These are phyloP conservation scores for Suillus spraguei DNA, from an alignment of 768 basidiomycete genomes.

Conservation along the genomic window DNA sequence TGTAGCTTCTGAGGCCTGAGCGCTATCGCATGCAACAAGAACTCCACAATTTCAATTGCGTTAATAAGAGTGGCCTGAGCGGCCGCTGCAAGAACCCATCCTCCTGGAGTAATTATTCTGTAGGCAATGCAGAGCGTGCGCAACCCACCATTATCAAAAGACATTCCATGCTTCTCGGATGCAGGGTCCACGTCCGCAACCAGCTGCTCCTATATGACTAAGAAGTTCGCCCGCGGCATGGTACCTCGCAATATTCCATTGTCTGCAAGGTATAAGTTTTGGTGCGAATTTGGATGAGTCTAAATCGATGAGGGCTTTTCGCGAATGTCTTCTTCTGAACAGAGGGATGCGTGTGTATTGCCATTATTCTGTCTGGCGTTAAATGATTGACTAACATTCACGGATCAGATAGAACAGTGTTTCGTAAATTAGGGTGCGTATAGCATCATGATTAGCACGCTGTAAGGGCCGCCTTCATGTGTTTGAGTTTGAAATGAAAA, in stretches of 20 bases:
- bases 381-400: neutral
- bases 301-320: slow-evolving; percentile 85
- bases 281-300: slow-evolving; percentile 75
- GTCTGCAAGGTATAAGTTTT: slow-evolving; percentile 84
- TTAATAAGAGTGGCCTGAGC: slow-evolving; percentile 67
- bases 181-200: slow-evolving; percentile 66
- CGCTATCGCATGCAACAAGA: slow-evolving; percentile 69
- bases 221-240: slow-evolving; percentile 50
- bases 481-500: neutral
- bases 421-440: neutral
- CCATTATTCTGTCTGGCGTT: neutral
- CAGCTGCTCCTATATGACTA: slow-evolving; percentile 80
- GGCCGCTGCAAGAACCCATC: slow-evolving; percentile 86
- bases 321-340: slow-evolving; percentile 64
- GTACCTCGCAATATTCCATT: slow-evolving; percentile 81
- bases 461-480: slow-evolving; percentile 2
- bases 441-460: neutral
- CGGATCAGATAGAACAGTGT: neutral
- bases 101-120: slow-evolving; percentile 63
- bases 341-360: slow-evolving; percentile 45
- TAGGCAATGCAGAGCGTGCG: slow-evolving; percentile 91
- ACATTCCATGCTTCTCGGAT: slow-evolving; percentile 82
- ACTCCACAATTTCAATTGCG: slow-evolving; percentile 91
- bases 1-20: slow-evolving; percentile 75
- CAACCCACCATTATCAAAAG: slow-evolving; percentile 79